These are phyloP conservation scores for Oleoguttula mirabilis DNA, from an alignment of 495 filamentous ascomycete species.

Conservation along the genomic window DNA sequence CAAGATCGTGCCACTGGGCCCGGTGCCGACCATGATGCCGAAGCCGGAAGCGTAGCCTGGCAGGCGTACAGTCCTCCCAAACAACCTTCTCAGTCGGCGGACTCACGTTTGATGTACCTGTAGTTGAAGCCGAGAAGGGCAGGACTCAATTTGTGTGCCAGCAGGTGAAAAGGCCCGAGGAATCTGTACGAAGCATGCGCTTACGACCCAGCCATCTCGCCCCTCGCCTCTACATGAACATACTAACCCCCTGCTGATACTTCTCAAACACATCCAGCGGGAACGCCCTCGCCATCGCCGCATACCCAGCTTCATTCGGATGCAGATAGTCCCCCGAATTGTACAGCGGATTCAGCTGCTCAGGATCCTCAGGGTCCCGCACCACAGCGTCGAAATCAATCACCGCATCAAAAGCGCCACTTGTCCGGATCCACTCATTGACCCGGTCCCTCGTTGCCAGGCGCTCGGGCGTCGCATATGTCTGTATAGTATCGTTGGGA, in stretches of 20 bases:
- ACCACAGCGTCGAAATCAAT: slow-evolving; percentile 53
- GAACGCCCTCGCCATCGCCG: slow-evolving; percentile 49
- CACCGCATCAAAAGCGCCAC: slow-evolving; percentile 46
- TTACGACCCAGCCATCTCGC: no score
- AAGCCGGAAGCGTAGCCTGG: no score
- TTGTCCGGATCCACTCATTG: slow-evolving; percentile 51
- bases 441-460: slow-evolving; percentile 47
- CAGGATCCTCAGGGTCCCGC: slow-evolving; percentile 37
- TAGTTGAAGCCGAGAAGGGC: no score
- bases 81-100: no score
- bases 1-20: slow-evolving; percentile 53
- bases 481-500: slow-evolving; percentile 29
- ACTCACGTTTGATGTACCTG: no score
- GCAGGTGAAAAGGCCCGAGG: no score
- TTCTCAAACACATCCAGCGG: slow-evolving; percentile 43
- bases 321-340: slow-evolving; percentile 63
- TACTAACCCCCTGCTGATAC: no score
- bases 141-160: no score
- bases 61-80: no score
- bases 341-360: slow-evolving; percentile 37
- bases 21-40: slow-evolving; percentile 47
- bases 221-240: no score
- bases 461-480: slow-evolving; percentile 44
- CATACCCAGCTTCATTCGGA: slow-evolving; percentile 53
- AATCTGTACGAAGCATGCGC: no score